Evolutionary conservation across 257 asterid genomes (phyloP).

Genomic region (Coffea canephora): DNA sequence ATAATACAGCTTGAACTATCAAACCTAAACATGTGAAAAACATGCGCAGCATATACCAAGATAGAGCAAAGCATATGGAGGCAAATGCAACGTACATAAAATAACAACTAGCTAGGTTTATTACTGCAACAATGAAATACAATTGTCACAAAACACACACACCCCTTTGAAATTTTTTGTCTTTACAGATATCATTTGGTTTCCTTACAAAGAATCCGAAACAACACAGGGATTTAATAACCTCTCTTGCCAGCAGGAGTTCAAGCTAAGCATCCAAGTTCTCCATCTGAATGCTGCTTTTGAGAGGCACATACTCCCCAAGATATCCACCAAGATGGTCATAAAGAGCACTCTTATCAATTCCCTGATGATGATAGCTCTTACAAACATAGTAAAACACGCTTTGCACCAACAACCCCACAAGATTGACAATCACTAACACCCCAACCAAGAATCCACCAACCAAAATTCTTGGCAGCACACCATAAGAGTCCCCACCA

Average conservation of each 20-base stretch:
- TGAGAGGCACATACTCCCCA: constrained; percentile 94
- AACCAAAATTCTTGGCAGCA: constrained; percentile 59
- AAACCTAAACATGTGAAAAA: neutral
- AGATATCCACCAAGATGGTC: constrained; percentile 98
- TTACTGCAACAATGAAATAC: neutral
- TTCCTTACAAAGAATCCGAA: constrained; percentile 10
- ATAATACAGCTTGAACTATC: neutral
- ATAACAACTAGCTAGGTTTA: constrained; percentile 1
- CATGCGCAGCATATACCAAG: neutral
- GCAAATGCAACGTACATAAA: neutral
- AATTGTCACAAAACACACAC: neutral
- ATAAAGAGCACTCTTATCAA: constrained; percentile 75
- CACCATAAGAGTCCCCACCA: constrained; percentile 68
- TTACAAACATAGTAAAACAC: constrained; percentile 94
- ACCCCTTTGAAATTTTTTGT: neutral
- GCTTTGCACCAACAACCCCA: constrained; percentile 88
- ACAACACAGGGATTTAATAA: constrained; percentile 16
- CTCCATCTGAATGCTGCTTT: constrained; percentile 97
- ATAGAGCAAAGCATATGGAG: neutral
- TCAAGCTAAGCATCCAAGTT: constrained; percentile 59
- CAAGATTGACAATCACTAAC: constrained; percentile 77
- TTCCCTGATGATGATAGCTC: constrained; percentile 87
- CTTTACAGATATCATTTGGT: constrained; percentile 9
- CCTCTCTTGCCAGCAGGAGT: constrained; percentile 14
- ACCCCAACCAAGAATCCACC: constrained; percentile 92